Evolutionary conservation across 1,139 yeast species (phyloP).

Genomic region (Hyphopichia burtonii): DNA sequence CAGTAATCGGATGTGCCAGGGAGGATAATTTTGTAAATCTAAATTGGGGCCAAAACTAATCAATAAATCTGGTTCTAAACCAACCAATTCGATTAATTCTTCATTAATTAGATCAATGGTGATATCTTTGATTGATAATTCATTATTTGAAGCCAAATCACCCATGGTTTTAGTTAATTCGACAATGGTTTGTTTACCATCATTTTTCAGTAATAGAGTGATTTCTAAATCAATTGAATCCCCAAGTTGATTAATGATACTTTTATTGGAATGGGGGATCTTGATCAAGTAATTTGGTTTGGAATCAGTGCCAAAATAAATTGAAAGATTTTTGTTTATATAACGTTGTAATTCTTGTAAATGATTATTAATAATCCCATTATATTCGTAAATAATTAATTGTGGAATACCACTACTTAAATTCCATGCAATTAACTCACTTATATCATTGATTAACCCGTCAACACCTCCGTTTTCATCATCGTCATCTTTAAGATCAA

Average conservation of each 20-base stretch:
- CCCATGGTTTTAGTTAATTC: conserved; percentile 87
- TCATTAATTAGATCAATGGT: conserved; percentile 72
- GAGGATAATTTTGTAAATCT: conserved; percentile 93
- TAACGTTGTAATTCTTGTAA: conserved; percentile 59
- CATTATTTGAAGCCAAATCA: conserved; percentile 63
- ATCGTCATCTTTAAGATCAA: conserved; percentile 68
- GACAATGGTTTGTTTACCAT: conserved; percentile 88
- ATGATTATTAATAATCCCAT: conserved; percentile 62
- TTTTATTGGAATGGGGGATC: conserved; percentile 60
- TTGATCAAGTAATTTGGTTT: conserved; percentile 61
- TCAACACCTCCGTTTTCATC: conserved; percentile 88
- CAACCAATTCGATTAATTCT: conserved; percentile 73
- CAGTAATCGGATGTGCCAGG: conserved; percentile 92
- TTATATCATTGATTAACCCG: conserved; percentile 72
- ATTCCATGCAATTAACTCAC: conserved; percentile 85
- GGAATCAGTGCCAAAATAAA: conserved; percentile 72
- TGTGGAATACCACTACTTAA: conserved; percentile 77
- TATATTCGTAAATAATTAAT: conserved; percentile 75
- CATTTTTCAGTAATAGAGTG: conserved; percentile 66
- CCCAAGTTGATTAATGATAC: conserved; percentile 36
- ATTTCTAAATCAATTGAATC: conserved; percentile 50
- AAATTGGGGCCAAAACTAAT: conserved; percentile 81
- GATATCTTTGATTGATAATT: conserved; percentile 65
- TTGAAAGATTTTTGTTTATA: conserved; percentile 58
- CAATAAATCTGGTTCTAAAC: conserved; percentile 87